Evolutionary conservation across 2,329 filamentous ascomycete genomes (phyloP).

Genomic region (Lasiodiplodia gonubiensis): DNA sequence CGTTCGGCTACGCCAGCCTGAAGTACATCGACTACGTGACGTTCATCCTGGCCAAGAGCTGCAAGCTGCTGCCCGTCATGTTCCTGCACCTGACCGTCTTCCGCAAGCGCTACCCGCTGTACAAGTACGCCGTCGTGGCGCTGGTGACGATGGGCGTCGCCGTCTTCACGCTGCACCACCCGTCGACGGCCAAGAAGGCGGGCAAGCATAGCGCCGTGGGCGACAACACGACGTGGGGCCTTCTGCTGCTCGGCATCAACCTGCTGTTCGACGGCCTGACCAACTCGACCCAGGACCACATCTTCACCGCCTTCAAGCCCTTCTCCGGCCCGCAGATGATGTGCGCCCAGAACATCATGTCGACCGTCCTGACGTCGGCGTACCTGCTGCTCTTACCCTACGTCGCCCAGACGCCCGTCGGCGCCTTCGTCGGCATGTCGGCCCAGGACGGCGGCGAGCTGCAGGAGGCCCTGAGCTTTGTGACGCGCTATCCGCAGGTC

Average conservation of each 20-base stretch:
- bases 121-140: conserved; percentile 94
- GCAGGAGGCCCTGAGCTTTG: conserved; percentile 77
- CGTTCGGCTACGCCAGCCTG: conserved; percentile 91
- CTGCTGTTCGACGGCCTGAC: conserved; percentile 94
- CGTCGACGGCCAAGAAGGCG: conserved; percentile 48
- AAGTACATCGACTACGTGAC: conserved; percentile 98
- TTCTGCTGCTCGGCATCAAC: conserved; percentile 85
- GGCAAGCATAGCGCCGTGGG: conserved; percentile 51
- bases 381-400: conserved; percentile 83
- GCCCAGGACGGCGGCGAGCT: conserved; percentile 70
- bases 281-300: conserved; percentile 95
- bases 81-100: conserved; percentile 92
- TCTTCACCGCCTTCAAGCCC: conserved; percentile 77
- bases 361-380: conserved; percentile 73
- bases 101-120: conserved; percentile 84
- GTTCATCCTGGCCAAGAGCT: conserved; percentile 95
- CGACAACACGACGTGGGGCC: conserved; percentile 72
- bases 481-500: conserved; percentile 78
- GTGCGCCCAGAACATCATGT: conserved; percentile 94
- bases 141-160: conserved; percentile 92
- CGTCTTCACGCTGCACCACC: conserved; percentile 87
- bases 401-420: conserved; percentile 67
- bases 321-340: conserved; percentile 98
- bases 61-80: conserved; percentile 99
- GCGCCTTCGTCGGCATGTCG: conserved; percentile 50